Percentiles rank a stretch among this genome's conserved stretches.
phyloP scores from a whole-genome alignment of 2,329 filamentous ascomycete species.

The Colletotrichum tofieldiae region DNA sequence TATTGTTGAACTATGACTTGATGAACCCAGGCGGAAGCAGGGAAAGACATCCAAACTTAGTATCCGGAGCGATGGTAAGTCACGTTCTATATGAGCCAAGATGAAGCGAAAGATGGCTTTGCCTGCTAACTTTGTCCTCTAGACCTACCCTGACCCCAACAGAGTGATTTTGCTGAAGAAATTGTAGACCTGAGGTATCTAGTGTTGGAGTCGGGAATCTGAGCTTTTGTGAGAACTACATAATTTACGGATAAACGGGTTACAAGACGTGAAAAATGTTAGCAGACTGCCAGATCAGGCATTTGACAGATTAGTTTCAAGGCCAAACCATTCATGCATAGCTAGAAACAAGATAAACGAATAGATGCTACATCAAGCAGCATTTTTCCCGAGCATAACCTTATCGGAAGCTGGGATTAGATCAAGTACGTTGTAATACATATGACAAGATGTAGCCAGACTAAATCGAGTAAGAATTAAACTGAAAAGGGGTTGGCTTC shows the following conservation, averaged over 20 bases:
- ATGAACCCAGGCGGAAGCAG: conserved; percentile 48
- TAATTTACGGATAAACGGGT: background rate
- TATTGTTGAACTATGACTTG: conserved; percentile 60
- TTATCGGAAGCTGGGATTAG: background rate
- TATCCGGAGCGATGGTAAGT: conserved; percentile 32
- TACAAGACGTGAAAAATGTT: background rate
- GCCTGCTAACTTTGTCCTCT: background rate
- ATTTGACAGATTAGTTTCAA: background rate
- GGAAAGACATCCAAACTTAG: conserved; percentile 30
- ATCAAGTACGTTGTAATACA: too few relatives aligned
- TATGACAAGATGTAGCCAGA: too few relatives aligned
- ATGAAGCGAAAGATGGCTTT: too few relatives aligned
- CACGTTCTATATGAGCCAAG: too few relatives aligned
- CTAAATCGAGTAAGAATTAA: too few relatives aligned
- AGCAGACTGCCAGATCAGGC: background rate
- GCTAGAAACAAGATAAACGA: too few relatives aligned
- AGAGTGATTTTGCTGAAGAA: conserved; percentile 32
- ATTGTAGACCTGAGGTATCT: background rate
- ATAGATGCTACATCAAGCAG: background rate
- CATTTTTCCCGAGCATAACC: background rate
- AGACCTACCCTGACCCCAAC: conserved; percentile 32
- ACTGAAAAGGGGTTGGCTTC: too few relatives aligned
- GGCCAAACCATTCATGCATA: background rate
- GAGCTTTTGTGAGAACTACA: background rate
- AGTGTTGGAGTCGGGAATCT: background rate